Conservation (phyloP, 129 eudicot genomes). For the Sambucus nigra region DNA sequence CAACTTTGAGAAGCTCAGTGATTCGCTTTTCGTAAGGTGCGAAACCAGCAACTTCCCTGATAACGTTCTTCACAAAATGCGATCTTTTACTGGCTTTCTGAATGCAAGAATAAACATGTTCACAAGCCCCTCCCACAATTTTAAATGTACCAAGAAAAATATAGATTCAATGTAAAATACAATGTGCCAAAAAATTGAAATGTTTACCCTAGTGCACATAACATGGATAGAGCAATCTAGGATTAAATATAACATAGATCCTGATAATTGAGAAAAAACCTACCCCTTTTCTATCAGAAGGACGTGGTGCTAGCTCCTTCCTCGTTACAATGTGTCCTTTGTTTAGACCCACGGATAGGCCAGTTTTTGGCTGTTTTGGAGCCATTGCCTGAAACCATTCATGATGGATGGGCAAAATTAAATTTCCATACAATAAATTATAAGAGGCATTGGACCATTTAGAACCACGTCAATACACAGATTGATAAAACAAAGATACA, state of each 20-base stretch:
- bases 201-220: neutral
- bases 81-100: slow-evolving; percentile 49
- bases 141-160: neutral
- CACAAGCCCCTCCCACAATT: neutral
- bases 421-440: neutral
- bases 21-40: slow-evolving; percentile 67
- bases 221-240: neutral
- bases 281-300: slow-evolving; percentile 47
- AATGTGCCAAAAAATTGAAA: neutral
- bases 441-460: neutral
- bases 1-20: slow-evolving; percentile 54
- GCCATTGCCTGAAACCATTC: slow-evolving; percentile 24
- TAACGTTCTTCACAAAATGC: slow-evolving; percentile 43
- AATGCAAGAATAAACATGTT: neutral
- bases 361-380: slow-evolving; percentile 34
- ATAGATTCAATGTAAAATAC: neutral
- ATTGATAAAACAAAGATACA: too few species aligned
- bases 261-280: neutral
- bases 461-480: too few species aligned
- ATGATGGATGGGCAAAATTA: too few species aligned
- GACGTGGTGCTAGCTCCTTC: slow-evolving; percentile 41
- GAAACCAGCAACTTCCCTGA: slow-evolving; percentile 59
- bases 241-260: neutral
- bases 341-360: slow-evolving; percentile 41
- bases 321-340: slow-evolving; percentile 34